phyloP scores from a whole-genome alignment of 1,284 basidiomycete species.

The Sporisorium exsertum region DNA sequence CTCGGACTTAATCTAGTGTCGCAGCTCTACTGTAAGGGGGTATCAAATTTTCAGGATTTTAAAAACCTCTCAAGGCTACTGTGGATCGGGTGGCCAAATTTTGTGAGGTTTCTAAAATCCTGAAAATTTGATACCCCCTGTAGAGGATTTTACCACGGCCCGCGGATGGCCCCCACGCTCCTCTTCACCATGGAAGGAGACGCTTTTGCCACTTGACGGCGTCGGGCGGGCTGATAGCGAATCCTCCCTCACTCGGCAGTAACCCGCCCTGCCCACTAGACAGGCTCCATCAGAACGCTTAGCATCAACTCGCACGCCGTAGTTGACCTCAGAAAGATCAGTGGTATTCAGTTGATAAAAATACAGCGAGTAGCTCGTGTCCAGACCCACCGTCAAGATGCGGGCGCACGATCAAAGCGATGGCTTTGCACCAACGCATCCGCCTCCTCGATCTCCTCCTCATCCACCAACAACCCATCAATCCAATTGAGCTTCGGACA shows the following conservation, averaged over 20 bases:
- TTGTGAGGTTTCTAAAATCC: too few species aligned
- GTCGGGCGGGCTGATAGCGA: too few species aligned
- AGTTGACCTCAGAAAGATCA: background rate
- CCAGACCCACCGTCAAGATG: background rate
- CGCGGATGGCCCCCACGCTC: background rate
- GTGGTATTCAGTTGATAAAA: slow-evolving; percentile 3
- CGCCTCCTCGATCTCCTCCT: slow-evolving; percentile 58
- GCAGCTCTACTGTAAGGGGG: too few species aligned
- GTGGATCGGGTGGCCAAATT: too few species aligned
- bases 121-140: too few species aligned
- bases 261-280: too few species aligned
- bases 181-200: background rate
- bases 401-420: slow-evolving; percentile 20
- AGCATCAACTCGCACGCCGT: too few species aligned
- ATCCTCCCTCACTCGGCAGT: too few species aligned
- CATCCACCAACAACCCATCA: slow-evolving; percentile 59
- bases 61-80: too few species aligned
- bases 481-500: slow-evolving; percentile 63
- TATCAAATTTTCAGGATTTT: too few species aligned
- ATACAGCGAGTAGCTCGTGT: slow-evolving; percentile 5
- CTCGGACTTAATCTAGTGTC: slow-evolving; percentile 2
- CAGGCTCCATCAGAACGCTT: too few species aligned
- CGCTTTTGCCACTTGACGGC: background rate
- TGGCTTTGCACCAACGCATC: slow-evolving; percentile 48
- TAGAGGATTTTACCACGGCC: background rate